Conservation (phyloP, 805 yeast species). For the Kluyveromyces siamensis region DNA sequence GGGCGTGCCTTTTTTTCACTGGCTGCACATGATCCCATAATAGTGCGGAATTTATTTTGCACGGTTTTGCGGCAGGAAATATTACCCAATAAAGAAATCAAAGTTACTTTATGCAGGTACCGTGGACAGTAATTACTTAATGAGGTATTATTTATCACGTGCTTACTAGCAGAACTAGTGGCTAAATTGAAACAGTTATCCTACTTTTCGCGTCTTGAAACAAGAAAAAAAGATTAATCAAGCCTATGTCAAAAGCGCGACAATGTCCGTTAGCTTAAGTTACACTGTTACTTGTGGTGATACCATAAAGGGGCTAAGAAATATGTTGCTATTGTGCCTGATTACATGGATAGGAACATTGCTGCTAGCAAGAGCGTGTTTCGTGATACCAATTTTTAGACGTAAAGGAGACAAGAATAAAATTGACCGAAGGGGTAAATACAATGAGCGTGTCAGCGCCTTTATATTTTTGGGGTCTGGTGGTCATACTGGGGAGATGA, state of each 20-base stretch:
- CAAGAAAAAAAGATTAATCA: too few species aligned
- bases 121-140: not conserved
- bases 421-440: not conserved
- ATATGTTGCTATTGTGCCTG: not conserved
- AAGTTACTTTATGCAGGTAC: not conserved
- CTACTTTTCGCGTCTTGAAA: too few species aligned
- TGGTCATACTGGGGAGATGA: slow-evolving; percentile 95
- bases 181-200: not conserved
- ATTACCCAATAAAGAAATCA: not conserved
- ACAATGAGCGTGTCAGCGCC: slow-evolving; percentile 18
- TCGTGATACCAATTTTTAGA: slow-evolving; percentile 6
- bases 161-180: not conserved
- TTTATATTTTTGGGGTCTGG: slow-evolving; percentile 87
- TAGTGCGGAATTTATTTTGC: not conserved
- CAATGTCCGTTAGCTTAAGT: too few species aligned
- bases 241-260: too few species aligned
- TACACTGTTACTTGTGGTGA: too few species aligned
- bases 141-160: not conserved
- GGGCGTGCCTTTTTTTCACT: too few species aligned
- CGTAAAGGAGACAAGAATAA: not conserved
- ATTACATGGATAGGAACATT: not conserved
- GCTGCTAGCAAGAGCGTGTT: not conserved
- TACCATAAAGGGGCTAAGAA: too few species aligned
- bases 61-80: not conserved
- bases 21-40: too few species aligned